Evolutionary conservation across 2,329 filamentous ascomycete species (phyloP).

Genomic region (Elsinoe australis): DNA sequence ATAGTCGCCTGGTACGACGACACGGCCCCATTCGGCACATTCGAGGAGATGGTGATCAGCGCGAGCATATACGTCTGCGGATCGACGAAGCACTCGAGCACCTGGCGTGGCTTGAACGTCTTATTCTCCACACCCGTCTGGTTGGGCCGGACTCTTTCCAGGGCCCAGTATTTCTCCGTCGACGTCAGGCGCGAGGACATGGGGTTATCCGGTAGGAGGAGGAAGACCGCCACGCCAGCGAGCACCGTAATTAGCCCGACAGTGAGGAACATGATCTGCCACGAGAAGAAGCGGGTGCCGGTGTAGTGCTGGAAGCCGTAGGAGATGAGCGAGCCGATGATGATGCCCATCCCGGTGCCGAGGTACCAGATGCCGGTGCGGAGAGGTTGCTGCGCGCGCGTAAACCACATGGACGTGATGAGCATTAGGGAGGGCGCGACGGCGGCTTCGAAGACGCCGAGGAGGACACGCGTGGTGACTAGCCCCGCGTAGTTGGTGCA

Average conservation of each 20-base stretch:
- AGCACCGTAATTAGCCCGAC: slow-evolving; percentile 38
- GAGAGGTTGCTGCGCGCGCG: slow-evolving; percentile 49
- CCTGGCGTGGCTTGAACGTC: slow-evolving; percentile 41
- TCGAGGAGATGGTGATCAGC: slow-evolving; percentile 31
- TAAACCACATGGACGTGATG: slow-evolving; percentile 42
- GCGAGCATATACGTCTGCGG: slow-evolving; percentile 39
- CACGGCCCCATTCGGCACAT: slow-evolving; percentile 38
- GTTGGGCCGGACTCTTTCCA: slow-evolving; percentile 40
- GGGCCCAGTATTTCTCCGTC: slow-evolving; percentile 27
- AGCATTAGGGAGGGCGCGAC: slow-evolving; percentile 50
- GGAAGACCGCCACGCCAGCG: slow-evolving; percentile 29
- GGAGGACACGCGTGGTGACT: slow-evolving; percentile 43
- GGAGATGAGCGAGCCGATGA: slow-evolving; percentile 49
- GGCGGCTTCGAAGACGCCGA: slow-evolving; percentile 49
- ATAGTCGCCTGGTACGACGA: slow-evolving; percentile 32
- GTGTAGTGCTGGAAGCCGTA: slow-evolving; percentile 47
- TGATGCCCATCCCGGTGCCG: slow-evolving; percentile 52
- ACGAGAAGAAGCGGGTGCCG: slow-evolving; percentile 35
- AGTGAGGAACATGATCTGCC: slow-evolving; percentile 47
- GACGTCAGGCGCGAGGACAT: slow-evolving; percentile 25
- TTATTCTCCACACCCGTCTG: slow-evolving; percentile 47
- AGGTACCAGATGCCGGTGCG: slow-evolving; percentile 60
- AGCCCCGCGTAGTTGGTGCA: slow-evolving; percentile 46
- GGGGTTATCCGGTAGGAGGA: slow-evolving; percentile 29
- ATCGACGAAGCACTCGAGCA: slow-evolving; percentile 40